Evolutionary conservation across 371 early-diverging fungal species (phyloP), one percentile per base, ranked within the genome.

Genomic region (Zychaea mexicana): DNA sequence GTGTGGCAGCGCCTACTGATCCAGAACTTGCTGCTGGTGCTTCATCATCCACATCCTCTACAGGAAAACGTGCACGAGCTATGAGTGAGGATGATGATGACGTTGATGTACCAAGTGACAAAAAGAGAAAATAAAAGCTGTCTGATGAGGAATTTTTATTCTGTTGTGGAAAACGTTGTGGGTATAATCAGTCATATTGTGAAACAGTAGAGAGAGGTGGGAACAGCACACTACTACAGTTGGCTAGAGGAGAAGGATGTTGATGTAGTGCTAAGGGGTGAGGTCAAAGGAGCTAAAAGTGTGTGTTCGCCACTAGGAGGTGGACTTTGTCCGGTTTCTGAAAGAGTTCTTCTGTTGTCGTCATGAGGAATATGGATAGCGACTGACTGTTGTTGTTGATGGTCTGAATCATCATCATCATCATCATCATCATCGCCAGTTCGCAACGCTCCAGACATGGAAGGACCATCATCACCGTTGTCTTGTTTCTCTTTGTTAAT

Each of bases 1-100:
- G 83, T 46, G 83, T 83, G 13, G 70, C 76, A 2, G 77, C 80
- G 21, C 58, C 76, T 30, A 65, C 21, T 5, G 27, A 54, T 42
- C 12, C 28, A 22, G 36, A 42, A 24, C 13, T 30, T 9, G 38
- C 32, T 24, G 33, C 49, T 6, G 59, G 19, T 19, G 46, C 57
- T n/a, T 24, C 17, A 30, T 56, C 64, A 8, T 57, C 57, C 10
- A 47, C 57, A 39, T 28, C 52, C 15, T 42, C 57, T 33, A 12
- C 36, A 22, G 53, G 52, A 32, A 59, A 65, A 49, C 62, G 64
- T 33, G 2, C 57, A 22, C 33, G 65, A 49, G 38, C 31, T n/a
- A n/a, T n/a, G n/a, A n/a, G n/a, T n/a, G n/a, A n/a, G 17, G 26
- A 52, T 47, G 57, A 30, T n/a, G 49, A 57, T 13, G 28, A 55